phyloP scores from a whole-genome alignment of 345 rosid species.

The Brassica rapa region DNA sequence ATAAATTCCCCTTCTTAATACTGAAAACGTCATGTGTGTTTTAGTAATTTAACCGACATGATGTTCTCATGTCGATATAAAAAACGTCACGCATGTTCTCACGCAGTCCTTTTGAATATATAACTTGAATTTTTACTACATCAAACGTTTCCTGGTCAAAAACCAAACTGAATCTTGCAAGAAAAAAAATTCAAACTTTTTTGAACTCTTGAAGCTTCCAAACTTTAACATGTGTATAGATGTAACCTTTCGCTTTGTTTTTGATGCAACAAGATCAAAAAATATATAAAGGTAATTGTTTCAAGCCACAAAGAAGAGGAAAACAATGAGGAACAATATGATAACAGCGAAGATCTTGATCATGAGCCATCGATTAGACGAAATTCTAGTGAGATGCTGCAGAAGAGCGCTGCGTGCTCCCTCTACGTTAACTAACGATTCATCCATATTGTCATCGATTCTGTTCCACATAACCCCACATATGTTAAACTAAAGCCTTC shows the following conservation, averaged over 20 bases:
- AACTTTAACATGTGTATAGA: conserved; percentile 2
- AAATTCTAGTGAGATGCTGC: conserved; percentile 74
- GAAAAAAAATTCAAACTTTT: not conserved
- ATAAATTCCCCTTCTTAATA: not conserved
- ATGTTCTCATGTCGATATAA: not conserved
- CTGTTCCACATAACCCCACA: conserved; percentile 45
- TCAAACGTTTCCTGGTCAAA: no score
- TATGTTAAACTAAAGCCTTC: not conserved
- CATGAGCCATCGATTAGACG: conserved; percentile 95
- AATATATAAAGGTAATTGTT: not conserved
- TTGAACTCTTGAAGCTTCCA: not conserved
- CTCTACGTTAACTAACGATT: conserved; percentile 81
- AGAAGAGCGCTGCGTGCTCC: conserved; percentile 74
- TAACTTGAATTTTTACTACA: no score
- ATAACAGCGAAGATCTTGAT: conserved; percentile 82
- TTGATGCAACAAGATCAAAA: conserved; percentile 9
- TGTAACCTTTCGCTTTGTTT: not conserved
- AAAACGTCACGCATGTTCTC: not conserved
- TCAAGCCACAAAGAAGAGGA: conserved; percentile 14
- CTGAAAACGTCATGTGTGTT: not conserved
- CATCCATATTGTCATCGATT: conserved; percentile 94
- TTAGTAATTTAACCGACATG: not conserved
- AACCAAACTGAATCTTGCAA: not conserved
- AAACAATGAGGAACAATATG: conserved; percentile 31
- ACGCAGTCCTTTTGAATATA: no score